Evolutionary conservation across 202 grass and related monocot species (phyloP).

Genomic region (Sporobolus alterniflorus): DNA sequence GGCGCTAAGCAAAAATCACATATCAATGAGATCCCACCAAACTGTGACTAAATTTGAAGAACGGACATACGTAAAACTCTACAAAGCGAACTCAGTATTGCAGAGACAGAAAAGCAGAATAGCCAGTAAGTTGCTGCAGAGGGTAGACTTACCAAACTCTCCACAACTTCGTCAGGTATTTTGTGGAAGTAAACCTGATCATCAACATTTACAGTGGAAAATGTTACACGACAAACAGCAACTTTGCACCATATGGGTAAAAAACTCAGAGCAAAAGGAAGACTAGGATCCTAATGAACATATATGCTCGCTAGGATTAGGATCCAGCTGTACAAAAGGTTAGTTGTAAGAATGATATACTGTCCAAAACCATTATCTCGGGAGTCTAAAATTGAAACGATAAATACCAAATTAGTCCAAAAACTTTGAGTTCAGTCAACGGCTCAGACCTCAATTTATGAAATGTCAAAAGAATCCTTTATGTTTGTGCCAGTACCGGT

Average conservation of each 20-base stretch:
- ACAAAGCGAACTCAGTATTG: not conserved
- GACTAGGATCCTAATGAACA: not conserved
- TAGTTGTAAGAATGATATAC: not conserved
- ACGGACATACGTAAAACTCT: not conserved
- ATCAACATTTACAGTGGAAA: constrained; percentile 25
- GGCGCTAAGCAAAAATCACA: not conserved
- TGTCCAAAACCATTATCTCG: not conserved
- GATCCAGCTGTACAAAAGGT: not conserved
- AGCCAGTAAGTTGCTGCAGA: not conserved
- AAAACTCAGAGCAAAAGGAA: constrained; percentile 18
- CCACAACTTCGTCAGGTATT: constrained; percentile 86
- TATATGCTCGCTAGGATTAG: not conserved
- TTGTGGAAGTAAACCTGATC: constrained; percentile 93
- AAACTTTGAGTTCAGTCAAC: too few relatives aligned
- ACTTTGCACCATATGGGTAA: not conserved
- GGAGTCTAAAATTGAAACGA: not conserved
- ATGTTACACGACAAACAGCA: constrained; percentile 5
- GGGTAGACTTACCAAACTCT: constrained; percentile 72
- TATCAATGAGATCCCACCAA: not conserved
- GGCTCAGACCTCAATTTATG: too few relatives aligned
- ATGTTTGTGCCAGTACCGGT: not conserved
- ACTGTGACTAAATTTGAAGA: not conserved
- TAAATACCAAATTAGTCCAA: not conserved
- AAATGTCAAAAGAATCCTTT: not conserved
- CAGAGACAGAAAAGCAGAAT: not conserved